Evolutionary conservation across 2,329 filamentous ascomycete species (phyloP), one percentile per base, ranked within the genome.

Genomic region (Colletotrichum tabaci): DNA sequence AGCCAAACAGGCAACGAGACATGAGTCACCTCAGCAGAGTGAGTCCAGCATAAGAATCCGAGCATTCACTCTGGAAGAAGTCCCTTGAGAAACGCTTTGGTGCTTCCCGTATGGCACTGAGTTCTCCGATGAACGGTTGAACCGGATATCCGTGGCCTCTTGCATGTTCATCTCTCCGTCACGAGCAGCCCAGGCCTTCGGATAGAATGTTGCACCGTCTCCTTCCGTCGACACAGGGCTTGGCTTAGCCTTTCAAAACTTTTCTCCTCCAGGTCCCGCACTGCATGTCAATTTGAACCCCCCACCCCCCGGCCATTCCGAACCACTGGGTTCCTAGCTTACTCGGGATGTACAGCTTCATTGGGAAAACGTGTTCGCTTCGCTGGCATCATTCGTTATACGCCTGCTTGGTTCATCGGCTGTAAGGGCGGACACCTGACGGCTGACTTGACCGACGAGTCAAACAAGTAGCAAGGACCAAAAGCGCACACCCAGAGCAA

Each of bases 141-240:
- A 26, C 26, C 26, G 4, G 26, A 26, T 47, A 9, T 47, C 18
- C 4, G 9, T 2, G n/a, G n/a, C 18, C 18, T 9, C 46, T 21
- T n/a, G 46, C 18, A 8, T 38, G 4, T 3, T 21, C n/a, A n/a
- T 23, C 18, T 23, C 15, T 40, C 21, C 26, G 12, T 7, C 18
- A 21, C 30, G n/a, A 6, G 7, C 60, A 26, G 4, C 4, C n/a
- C 18, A 23, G 23, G 35, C 38, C 8, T 15, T 66, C 67, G 67
- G 67, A 61, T 35, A 61, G 62, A 71, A 71, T 44, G 50, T 67
- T 71, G 62, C 56, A 23, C 67, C 67, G 67, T 61, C 56, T 71
- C 62, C 44, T 30, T 35, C 10, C 18, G 16, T 26, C 10, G 23
- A 58, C 23, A n/a, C n/a, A n/a, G n/a, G n/a, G 38, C 30, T 46